Base-by-base conservation (phyloP, 805 yeast species). In the Kluyveromyces dobzhanskii region DNA sequence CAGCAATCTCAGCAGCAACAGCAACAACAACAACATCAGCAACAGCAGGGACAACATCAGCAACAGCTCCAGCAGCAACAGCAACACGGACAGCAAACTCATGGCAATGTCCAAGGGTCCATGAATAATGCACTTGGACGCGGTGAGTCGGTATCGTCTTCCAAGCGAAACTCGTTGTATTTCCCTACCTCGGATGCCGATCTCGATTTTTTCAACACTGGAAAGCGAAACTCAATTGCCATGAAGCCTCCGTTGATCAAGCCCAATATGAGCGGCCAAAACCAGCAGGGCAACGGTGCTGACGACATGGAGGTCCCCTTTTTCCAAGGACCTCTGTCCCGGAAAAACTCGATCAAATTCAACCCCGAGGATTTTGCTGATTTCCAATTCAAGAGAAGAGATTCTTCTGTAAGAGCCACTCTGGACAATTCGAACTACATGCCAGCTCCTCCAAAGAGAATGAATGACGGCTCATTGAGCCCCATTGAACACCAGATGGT, bases 281-380 rank as follows among this genome's bases (percentile, higher is more conserved):
- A 37, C 31, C 34, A 25, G 16, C 26, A 29, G 14, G 25, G 19
- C 27, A 25, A 30, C 16, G 33, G 26, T 39, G 26, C 33, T 30
- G 26, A 39, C 44, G 44, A 44, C 14, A 25, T 43, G 29, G 45
- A 43, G 8, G 43, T 39, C 12, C 35, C 40, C 3, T 43, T 43
- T 31, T 36, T 31, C 27, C 43, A 39, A 21, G 39, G 43, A 4
- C 37, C 40, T 13, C 30, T 37, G 24, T 50, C 61, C 13, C 53
- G 62, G 35, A 53, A 57, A 24, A 51, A 57, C 32, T 57, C 63
- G 3, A 38, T 57, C n/a, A 54, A 53, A 39, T 52, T 56, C 29
- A 43, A 48, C 19, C 49, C 50, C 14, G 58, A 58, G 9, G 63
- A 59, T 40, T 50, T 54, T 32, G 37, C 37, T n/a, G 64, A 59